phyloP scores from a whole-genome alignment of 305 asterid species.

The Ajuga reptans region DNA sequence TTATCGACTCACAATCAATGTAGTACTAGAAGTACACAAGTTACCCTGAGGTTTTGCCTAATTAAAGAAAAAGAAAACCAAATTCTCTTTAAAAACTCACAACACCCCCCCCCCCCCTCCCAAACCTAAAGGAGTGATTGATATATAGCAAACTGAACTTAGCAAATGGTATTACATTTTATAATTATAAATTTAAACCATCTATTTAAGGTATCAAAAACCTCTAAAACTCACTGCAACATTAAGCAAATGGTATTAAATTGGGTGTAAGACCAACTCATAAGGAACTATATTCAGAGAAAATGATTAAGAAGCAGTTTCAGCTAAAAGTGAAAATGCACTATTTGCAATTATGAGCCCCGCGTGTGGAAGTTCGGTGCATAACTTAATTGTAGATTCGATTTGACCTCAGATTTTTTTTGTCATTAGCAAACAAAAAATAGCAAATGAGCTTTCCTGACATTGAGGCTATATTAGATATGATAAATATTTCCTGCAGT shows the following conservation, averaged over 20 bases:
- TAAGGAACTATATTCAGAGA: background rate
- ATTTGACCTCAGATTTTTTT: background rate
- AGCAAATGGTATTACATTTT: no score
- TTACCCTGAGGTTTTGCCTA: background rate
- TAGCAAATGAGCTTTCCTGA: background rate
- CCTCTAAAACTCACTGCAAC: background rate
- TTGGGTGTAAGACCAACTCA: background rate
- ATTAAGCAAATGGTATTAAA: background rate
- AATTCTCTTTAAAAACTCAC: no score
- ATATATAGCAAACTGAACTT: no score
- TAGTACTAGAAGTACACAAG: no score
- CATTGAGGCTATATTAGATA: background rate
- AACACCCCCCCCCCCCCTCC: no score
- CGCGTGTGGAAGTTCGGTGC: slow-evolving; percentile 3
- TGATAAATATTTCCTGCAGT: background rate
- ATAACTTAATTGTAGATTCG: background rate
- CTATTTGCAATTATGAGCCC: background rate
- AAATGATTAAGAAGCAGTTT: slow-evolving; percentile 5
- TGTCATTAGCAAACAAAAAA: slow-evolving; percentile 4
- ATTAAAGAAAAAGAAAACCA: no score
- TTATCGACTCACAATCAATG: background rate
- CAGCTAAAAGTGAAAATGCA: background rate
- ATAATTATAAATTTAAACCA: no score
- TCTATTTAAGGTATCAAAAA: background rate
- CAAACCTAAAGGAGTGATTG: no score